Conservation (phyloP, 176 grass and related monocot genomes). For the Paspalum notatum region DNA sequence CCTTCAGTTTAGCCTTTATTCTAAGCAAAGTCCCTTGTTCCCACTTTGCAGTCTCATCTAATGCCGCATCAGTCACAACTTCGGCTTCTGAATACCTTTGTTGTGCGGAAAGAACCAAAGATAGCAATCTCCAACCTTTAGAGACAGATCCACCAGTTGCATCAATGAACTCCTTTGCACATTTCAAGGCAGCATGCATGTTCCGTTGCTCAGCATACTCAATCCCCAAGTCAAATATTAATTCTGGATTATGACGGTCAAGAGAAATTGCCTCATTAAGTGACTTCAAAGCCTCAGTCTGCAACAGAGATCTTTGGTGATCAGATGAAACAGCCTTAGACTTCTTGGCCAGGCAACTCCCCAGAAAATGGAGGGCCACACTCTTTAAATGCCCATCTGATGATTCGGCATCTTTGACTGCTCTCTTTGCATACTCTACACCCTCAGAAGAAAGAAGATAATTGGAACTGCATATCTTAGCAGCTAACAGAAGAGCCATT, state of each 20-base stretch:
- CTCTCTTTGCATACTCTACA: constrained; percentile 79
- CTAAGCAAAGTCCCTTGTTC: constrained; percentile 87
- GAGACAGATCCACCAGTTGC: constrained; percentile 82
- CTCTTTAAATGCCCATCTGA: constrained; percentile 76
- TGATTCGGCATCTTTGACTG: constrained; percentile 50
- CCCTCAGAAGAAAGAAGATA: constrained; percentile 75
- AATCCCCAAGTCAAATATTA: constrained; percentile 77
- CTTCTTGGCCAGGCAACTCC: constrained; percentile 73
- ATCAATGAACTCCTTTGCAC: constrained; percentile 88
- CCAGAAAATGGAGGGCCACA: constrained; percentile 69
- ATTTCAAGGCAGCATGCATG: constrained; percentile 77
- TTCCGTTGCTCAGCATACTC: constrained; percentile 94
- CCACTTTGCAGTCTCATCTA: constrained; percentile 96
- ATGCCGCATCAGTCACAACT: constrained; percentile 88
- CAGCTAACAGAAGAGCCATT: constrained; percentile 73
- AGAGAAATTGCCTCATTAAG: constrained; percentile 63
- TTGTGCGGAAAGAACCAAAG: constrained; percentile 88
- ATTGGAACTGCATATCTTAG: constrained; percentile 83
- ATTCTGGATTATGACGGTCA: constrained; percentile 64
- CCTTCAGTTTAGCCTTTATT: constrained; percentile 88
- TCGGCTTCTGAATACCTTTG: constrained; percentile 82
- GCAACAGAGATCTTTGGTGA: constrained; percentile 77
- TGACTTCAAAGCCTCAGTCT: constrained; percentile 82
- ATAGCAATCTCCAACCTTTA: constrained; percentile 92
- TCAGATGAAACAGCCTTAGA: constrained; percentile 83